Evolutionary conservation across 306 rosid species (phyloP), one percentile per base, ranked within the genome.

Genomic region (Fragaria vesca): DNA sequence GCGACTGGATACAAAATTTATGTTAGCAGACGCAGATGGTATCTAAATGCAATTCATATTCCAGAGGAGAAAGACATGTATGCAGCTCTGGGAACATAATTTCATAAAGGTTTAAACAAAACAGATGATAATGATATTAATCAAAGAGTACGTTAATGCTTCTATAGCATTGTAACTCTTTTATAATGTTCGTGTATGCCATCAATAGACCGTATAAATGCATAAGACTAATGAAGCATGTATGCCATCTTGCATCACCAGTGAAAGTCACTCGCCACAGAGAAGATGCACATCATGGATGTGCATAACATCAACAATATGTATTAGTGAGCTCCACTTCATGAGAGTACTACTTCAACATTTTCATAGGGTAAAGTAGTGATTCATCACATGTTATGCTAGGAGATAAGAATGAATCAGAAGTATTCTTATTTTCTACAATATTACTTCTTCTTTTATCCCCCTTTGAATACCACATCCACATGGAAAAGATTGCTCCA

Each of bases 1-100:
- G 99, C 97, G 91, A 95, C 99, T 95, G 86, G 70, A 87, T 74
- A 81, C 71, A 82, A 12, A 82, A 21, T 86, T 86, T 45, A 38
- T 52, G 65, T 81, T 42, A 73, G 69, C n/a, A 18, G 69, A 71
- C 63, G 82, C 66, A 82, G 52, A 81, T 68, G 40, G 77, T 13
- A 38, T 77, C 74, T 68, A 68, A 60, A 43, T 76, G 65, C 58
- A 79, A 72, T 45, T 83, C 21, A 76, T 72, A 72, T 70, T 68
- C 34, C 21, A 20, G 13, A 34, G 67, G 5, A 58, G 70, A 45
- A 70, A 66, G 65, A 15, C 62, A 72, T 12, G 69, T 40, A 65
- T 42, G 16, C 69, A 73, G 16, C 76, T 50, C 47, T 54, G 51
- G 68, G 36, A 54, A 71, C 48, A 76, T 51, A 10, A 32, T 45